Evolutionary conservation across 176 grass and related monocot genomes (phyloP).

Genomic region (Sorghum bicolor): Sorghum_bicolor_NCBIv3 NC_012870.2:68783001-68783500

Average conservation of each 20-base stretch:
- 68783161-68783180: background rate
- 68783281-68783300: background rate
- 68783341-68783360: background rate
- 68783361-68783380: background rate
- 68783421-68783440: background rate
- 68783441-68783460: background rate
- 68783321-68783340: background rate
- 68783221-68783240: background rate
- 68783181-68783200: background rate
- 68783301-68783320: background rate
- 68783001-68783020: background rate
- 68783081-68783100: background rate
- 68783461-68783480: background rate
- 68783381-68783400: background rate
- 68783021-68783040: background rate
- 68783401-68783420: background rate
- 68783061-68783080: background rate
- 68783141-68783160: conserved; percentile 1
- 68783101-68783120: conserved; percentile 20
- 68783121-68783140: background rate
- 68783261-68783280: conserved; percentile 19
- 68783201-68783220: background rate
- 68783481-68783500: background rate
- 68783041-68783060: conserved; percentile 28
- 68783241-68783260: background rate